phyloP scores from a whole-genome alignment of 2,329 filamentous ascomycete genomes.

The Neoascochyta sp. region DNA sequence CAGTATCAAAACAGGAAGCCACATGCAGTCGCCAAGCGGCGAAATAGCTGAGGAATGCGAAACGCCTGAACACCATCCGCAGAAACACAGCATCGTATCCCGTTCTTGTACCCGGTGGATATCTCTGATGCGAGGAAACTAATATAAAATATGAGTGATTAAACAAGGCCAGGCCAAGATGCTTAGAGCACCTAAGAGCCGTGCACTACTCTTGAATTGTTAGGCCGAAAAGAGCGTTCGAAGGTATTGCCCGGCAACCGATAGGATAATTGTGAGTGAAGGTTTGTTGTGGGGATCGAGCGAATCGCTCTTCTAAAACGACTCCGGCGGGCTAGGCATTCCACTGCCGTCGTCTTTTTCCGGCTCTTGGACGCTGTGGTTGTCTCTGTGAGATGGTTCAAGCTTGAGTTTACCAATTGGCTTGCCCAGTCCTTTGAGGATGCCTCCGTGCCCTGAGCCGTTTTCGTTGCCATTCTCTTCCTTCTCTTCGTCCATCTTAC shows the following conservation, averaged over 20 bases:
- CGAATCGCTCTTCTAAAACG: slow-evolving; percentile 42
- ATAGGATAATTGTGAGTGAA: too few relatives aligned
- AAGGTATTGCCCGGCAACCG: too few relatives aligned
- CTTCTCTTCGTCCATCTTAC: slow-evolving; percentile 58
- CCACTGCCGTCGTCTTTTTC: slow-evolving; percentile 67
- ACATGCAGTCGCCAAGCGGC: slow-evolving; percentile 8
- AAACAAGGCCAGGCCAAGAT: too few relatives aligned
- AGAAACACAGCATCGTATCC: slow-evolving; percentile 5
- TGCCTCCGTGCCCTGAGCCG: slow-evolving; percentile 14
- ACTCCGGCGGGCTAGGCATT: slow-evolving; percentile 81
- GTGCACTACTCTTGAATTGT: too few relatives aligned
- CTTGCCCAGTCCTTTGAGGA: slow-evolving; percentile 48
- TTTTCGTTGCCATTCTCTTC: slow-evolving; percentile 34
- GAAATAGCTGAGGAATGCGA: slow-evolving; percentile 6
- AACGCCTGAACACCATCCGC: slow-evolving; percentile 15
- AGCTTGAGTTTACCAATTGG: slow-evolving; percentile 52
- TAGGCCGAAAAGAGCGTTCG: too few relatives aligned
- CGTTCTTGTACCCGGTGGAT: too few relatives aligned
- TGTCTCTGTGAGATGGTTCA: slow-evolving; percentile 56
- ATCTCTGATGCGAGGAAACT: too few relatives aligned
- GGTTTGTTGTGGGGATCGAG: neutral
- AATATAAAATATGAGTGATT: too few relatives aligned
- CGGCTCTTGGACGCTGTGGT: slow-evolving; percentile 57
- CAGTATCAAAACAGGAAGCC: slow-evolving; percentile 10
- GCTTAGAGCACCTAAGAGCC: too few relatives aligned